Evolutionary conservation across 371 early-diverging fungal genomes (phyloP).

Genomic region (Chytridium lagenaria): DNA sequence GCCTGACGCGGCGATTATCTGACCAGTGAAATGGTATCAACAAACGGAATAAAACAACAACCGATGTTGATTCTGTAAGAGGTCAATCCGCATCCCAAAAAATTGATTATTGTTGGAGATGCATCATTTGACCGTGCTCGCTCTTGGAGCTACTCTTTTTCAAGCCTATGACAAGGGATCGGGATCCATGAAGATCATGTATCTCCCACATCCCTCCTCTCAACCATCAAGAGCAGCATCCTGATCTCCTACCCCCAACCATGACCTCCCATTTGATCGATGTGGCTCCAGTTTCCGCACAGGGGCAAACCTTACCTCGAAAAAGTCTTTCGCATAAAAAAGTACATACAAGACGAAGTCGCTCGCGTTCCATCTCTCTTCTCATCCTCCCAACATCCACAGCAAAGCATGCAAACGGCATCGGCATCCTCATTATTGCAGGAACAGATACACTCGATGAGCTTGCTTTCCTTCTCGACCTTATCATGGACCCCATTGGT

Average conservation of each 20-base stretch:
- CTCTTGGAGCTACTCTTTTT: background rate
- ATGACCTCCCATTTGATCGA: conserved; percentile 3
- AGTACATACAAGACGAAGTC: conserved; percentile 10
- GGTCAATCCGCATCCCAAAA: no score
- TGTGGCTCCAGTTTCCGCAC: conserved; percentile 1
- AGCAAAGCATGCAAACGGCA: background rate
- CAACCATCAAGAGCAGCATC: conserved; percentile 3
- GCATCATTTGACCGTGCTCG: background rate
- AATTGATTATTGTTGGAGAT: no score
- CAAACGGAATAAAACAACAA: background rate
- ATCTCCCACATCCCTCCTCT: conserved; percentile 2
- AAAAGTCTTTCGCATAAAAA: background rate
- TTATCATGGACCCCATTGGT: background rate
- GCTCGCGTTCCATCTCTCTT: background rate
- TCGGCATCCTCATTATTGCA: conserved; percentile 5
- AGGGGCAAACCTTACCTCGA: conserved; percentile 4
- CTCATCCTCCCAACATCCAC: background rate
- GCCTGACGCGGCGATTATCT: background rate
- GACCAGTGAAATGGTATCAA: background rate
- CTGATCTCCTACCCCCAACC: background rate
- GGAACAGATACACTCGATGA: conserved; percentile 16
- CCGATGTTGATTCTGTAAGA: no score
- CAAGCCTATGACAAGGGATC: background rate
- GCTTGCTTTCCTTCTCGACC: background rate
- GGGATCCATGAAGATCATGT: conserved; percentile 7